phyloP scores from a whole-genome alignment of 225 moss, liverwort and hornwort species.

The Thuidium tamariscinum region DNA sequence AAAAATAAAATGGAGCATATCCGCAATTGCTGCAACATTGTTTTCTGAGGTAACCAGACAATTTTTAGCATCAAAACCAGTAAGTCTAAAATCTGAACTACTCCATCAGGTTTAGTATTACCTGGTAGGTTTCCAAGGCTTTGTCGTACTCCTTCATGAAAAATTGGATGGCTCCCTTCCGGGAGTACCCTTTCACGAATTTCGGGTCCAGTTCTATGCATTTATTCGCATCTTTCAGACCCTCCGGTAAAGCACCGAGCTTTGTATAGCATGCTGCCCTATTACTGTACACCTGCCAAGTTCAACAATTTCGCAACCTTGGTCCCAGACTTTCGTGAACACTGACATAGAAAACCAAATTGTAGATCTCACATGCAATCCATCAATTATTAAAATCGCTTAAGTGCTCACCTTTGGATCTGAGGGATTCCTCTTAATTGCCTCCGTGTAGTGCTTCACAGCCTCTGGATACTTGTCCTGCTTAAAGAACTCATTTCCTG shows the following conservation, averaged over 20 bases:
- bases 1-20: background rate
- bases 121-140: conserved; percentile 92
- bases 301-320: background rate
- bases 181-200: conserved; percentile 90
- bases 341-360: background rate
- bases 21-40: background rate
- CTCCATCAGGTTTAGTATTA: background rate
- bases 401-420: conserved; percentile 59
- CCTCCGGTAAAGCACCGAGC: conserved; percentile 91
- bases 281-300: conserved; percentile 76
- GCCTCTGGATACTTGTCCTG: conserved; percentile 89
- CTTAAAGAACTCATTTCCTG: conserved; percentile 93
- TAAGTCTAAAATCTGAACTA: background rate
- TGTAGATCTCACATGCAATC: background rate
- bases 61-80: background rate
- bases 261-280: conserved; percentile 98
- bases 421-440: conserved; percentile 77
- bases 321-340: background rate
- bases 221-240: conserved; percentile 92
- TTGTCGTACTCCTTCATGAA: conserved; percentile 99
- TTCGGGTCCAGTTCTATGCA: conserved; percentile 75
- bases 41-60: background rate
- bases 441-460: conserved; percentile 70
- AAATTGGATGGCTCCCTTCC: conserved; percentile 93
- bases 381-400: background rate